Evolutionary conservation across 495 filamentous ascomycete species (phyloP), one percentile per base, ranked within the genome.

Genomic region (Daldinia caldariorum): DNA sequence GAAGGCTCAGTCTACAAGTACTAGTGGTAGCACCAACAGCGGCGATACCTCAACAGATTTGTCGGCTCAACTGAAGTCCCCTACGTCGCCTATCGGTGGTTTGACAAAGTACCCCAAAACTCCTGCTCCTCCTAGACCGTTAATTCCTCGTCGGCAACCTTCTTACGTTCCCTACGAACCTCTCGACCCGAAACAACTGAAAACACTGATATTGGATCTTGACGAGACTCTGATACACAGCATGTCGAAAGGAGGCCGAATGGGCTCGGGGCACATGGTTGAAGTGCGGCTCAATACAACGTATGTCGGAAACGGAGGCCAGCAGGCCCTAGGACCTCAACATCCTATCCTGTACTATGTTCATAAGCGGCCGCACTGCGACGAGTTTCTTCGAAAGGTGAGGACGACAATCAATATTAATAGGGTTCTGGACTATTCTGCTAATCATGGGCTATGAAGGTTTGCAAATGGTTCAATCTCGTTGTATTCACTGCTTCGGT

Each of bases 301-400:
- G 37, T 83, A 88, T 62, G 80, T 87, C 57, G 83, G 84, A 32
- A 86, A 87, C 34, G 89, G 89, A 43, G 89, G 86, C 41, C 87
- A 88, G 59, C 82, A 86, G 26, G 87, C 86, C 14, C 77, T 93
- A 43, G 93, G 91, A 10, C 91, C 92, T 51, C 94, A 97, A 74
- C 94, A 98, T 77, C 95, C 95, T 5, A 98, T 99, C 74, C 81
- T 99, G 64, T 99, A 99, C 81, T 98, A 97, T 82, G 95, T 99
- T 56, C 96, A 98, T 81, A 97, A 98, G 81, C 88, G 95, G 62
- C 95, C 95, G 34, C 88, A 97, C 75, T 98, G 96, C 80, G 94
- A 99, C 79, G 95, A 98, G 64, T 99, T 99, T 75, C 80, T 99
- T 72, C 89, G 94, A 78, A 94, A 96, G 78, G 89, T 92, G 76